Conservation (phyloP, 2,329 filamentous ascomycete genomes). For the Tolypocladium inflatum region DNA sequence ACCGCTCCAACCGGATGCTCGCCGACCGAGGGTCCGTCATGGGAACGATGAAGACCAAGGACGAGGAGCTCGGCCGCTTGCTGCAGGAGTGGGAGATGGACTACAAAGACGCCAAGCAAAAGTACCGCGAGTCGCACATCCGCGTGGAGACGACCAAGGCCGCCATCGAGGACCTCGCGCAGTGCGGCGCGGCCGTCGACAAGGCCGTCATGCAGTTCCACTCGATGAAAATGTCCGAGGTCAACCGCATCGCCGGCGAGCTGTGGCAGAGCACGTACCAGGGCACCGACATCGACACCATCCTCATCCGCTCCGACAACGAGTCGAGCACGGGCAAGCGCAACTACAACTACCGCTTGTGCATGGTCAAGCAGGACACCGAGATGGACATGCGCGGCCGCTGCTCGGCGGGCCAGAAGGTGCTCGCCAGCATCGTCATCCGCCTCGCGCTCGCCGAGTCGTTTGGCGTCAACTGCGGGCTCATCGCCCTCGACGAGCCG, state of each 20-base stretch:
- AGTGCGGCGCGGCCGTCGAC: slow-evolving; percentile 77
- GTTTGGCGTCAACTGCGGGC: slow-evolving; percentile 89
- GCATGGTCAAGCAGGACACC: slow-evolving; percentile 93
- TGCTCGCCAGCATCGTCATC: slow-evolving; percentile 94
- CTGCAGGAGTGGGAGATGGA: slow-evolving; percentile 74
- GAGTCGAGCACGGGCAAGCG: slow-evolving; percentile 66
- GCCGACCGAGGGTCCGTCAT: slow-evolving; percentile 66
- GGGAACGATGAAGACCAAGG: slow-evolving; percentile 74
- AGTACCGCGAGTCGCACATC: slow-evolving; percentile 83
- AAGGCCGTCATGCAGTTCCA: slow-evolving; percentile 98
- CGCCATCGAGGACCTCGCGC: slow-evolving; percentile 79
- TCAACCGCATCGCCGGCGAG: slow-evolving; percentile 89
- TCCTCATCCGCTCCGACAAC: slow-evolving; percentile 86
- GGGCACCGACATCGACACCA: slow-evolving; percentile 93
- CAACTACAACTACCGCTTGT: slow-evolving; percentile 93
- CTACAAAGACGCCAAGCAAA: slow-evolving; percentile 70
- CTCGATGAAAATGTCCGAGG: slow-evolving; percentile 93
- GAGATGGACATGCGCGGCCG: slow-evolving; percentile 99
- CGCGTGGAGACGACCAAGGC: slow-evolving; percentile 87
- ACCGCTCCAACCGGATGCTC: slow-evolving; percentile 56
- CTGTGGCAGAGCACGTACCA: slow-evolving; percentile 97
- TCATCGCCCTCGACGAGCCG: slow-evolving; percentile 94
- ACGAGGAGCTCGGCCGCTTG: slow-evolving; percentile 66
- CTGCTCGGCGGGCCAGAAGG: slow-evolving; percentile 93
- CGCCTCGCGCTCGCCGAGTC: slow-evolving; percentile 91